A percentile compares a stretch with the other conserved stretches of the same genome.
Conservation (phyloP, 169 alveolate genomes). For the Plasmodium adleri region DNA sequence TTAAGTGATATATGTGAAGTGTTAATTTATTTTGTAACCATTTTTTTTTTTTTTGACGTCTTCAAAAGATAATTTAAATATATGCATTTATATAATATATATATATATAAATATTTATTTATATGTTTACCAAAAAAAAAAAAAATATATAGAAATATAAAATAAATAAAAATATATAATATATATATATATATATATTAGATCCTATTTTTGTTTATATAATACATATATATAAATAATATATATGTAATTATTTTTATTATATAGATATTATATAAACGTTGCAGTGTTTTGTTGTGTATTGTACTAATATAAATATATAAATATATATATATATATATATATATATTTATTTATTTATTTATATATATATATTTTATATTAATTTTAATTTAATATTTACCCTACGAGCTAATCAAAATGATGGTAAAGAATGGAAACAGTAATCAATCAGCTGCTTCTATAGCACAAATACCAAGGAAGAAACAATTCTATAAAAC, state of each 20-base stretch:
- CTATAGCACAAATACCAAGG: slow-evolving; percentile 62
- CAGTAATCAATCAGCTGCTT: slow-evolving; percentile 36
- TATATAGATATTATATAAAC: no score
- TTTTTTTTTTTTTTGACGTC: no score
- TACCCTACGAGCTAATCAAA: neutral
- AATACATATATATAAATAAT: neutral
- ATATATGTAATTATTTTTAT: no score
- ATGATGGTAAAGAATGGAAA: slow-evolving; percentile 43
- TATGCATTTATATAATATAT: no score
- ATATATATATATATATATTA: neutral
- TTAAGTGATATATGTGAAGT: no score
- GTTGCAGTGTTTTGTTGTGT: neutral
- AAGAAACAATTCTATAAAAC: slow-evolving; percentile 73
- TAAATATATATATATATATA: neutral
- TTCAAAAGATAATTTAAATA: no score
- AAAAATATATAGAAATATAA: neutral
- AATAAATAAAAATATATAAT: neutral
- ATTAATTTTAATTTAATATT: neutral
- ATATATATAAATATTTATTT: no score
- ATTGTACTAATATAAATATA: neutral
- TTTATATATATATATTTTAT: neutral
- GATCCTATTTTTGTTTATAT: neutral
- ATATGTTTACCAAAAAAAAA: neutral
- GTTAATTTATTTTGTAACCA: no score
- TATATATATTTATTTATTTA: neutral